Base-by-base conservation (phyloP, 352 stramenopile genomes). In the Elongisporangium anandrum region DNA sequence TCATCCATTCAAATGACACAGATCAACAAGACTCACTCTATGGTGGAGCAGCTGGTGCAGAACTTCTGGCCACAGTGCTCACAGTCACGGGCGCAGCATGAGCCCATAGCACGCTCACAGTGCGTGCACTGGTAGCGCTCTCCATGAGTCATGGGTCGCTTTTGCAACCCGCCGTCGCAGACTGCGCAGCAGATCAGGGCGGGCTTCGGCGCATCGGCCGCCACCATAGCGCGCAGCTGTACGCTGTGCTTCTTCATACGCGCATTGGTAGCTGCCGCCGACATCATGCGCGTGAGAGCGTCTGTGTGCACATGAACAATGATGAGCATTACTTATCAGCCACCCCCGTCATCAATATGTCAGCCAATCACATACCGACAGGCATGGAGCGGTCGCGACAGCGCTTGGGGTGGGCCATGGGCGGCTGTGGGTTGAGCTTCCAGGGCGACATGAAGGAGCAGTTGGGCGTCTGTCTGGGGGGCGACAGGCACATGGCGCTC, bases 1-100 rank as follows among this genome's bases (percentile, higher is more conserved):
- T 45, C 34, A 12, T 45, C 3, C 2, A 21, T 29, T 41, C 17
- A 50, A 1, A 34, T 4, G 24, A 8, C 19, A 38, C 58, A 22
- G 22, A 6, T 6, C 7, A 24, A 10, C 15, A 49, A 3, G 9
- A 79, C 74, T 57, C 64, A 94, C 75, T 92, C 89, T 62, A 94
- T 78, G 20, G 84, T 94, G 60, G 84, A 89, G 77, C 84, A 94
- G n/a, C 84, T 66, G 39, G 75, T 84, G 69, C 84, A 94, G 55
- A 94, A 94, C 20, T 66, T 57, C 19, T 59, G 59, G 51, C 59
- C 56, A 65, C 84, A 94, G 49, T 63, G 60, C 34, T 79, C 69
- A 59, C 84, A 94, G 47, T 88, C 77, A 45, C 70, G 75, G 1
- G 57, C 47, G 60, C 81, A 94, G 74, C 84, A 92, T 48, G 63